These are phyloP conservation scores for Leccinum uliginosum DNA, from an alignment of 768 basidiomycete genomes.

Conservation along the genomic window DNA sequence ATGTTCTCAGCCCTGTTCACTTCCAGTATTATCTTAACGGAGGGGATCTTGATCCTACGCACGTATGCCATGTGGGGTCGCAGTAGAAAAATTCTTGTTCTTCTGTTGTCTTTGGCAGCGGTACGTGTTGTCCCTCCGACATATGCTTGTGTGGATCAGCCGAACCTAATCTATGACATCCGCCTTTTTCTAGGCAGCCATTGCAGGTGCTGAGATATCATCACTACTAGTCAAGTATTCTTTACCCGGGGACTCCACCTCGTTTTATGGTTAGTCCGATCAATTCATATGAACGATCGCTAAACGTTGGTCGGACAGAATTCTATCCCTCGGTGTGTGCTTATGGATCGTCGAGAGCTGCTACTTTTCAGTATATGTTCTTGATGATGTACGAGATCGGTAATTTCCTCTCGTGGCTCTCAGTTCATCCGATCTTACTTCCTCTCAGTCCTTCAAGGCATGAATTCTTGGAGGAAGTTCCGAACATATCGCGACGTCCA, in stretches of 20 bases:
- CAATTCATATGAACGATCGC: neutral
- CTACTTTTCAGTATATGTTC: conserved; percentile 11
- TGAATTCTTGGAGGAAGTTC: conserved; percentile 24
- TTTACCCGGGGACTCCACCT: conserved; percentile 15
- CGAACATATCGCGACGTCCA: conserved; percentile 15
- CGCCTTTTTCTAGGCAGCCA: conserved; percentile 8
- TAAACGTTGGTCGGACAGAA: conserved; percentile 5
- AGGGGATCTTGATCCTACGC: conserved; percentile 10
- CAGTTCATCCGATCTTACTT: neutral
- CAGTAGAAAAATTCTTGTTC: conserved; percentile 10
- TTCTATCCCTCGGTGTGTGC: conserved; percentile 19
- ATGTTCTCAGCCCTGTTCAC: conserved; percentile 9
- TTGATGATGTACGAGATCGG: conserved; percentile 22
- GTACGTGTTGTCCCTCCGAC: conserved; percentile 8
- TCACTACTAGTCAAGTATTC: conserved; percentile 1
- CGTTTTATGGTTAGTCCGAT: conserved; percentile 17
- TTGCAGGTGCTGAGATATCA: conserved; percentile 4
- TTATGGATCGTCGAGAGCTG: conserved; percentile 16
- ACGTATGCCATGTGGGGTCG: conserved; percentile 27
- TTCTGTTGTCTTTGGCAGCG: conserved; percentile 17
- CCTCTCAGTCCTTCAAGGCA: conserved; percentile 21
- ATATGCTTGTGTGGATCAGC: too few species aligned
- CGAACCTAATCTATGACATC: neutral
- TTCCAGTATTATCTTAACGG: conserved; percentile 9
- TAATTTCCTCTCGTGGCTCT: conserved; percentile 1